Base-by-base conservation (phyloP, 2,329 filamentous ascomycete species). In the Aschersonia sp. region DNA sequence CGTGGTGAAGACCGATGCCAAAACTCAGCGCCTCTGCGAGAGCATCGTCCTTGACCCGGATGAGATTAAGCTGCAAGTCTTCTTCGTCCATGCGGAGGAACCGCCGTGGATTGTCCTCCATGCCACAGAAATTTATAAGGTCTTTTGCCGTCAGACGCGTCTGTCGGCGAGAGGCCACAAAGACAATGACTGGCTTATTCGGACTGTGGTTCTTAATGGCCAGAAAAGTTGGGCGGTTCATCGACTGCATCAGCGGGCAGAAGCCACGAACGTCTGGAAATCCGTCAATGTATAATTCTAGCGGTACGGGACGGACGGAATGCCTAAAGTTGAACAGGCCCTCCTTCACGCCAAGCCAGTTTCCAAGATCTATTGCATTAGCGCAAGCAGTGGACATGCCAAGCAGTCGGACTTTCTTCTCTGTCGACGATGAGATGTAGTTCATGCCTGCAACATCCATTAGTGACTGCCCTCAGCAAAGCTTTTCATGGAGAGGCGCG, bases 371-470 rank as follows among this genome's bases (percentile, higher is more conserved):
- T 11, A 79, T 85, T 2, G 94, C 92, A 60, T 98, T 98, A 11
- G 92, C 92, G 57, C 90, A 97, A 8, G 92, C 94, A 14, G 92
- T 98, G 2, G 92, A 98, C 94, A 98, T 98, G n/a, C 92, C 92
- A 52, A 98, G 75, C 5, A 98, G 72, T 5, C 92, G 79, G 29
- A 98, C 90, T 0, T 87, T 79, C 46, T 83, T 87, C 58, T 94
- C 88, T 41, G 87, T 94, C 52, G 94, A 88, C 2, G 89, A 86
- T 1, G 90, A 92, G 57, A 98, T 98, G 63, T 97, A 98, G 63
- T 98, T 98, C 94, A 98, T 97, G 56, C 83, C 76, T 56, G 73
- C 33, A n/a, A 4, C 22, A 22, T 22, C 22, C 22, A 22, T 22
- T 22, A 31, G 14, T 22, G 12, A 46, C 32, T 46, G 33, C 37